These are phyloP conservation scores for Globisporangium iwayamae DNA, from an alignment of 352 stramenopile species.

Conservation along the genomic window DNA sequence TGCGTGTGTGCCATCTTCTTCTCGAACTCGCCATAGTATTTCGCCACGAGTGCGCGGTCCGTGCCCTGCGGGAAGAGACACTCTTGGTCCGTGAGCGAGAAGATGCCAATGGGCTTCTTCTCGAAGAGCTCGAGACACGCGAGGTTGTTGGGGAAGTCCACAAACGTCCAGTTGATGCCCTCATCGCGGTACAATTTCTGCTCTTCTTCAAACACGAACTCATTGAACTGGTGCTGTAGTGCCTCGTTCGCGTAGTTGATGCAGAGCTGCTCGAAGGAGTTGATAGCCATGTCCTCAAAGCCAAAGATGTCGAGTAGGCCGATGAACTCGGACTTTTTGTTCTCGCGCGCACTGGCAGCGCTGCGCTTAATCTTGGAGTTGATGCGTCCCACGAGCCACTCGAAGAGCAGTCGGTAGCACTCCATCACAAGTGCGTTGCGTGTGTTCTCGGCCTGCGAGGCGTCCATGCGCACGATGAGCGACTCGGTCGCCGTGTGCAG, in stretches of 20 bases:
- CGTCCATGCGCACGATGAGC: conserved; percentile 64
- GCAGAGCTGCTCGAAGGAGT: conserved; percentile 89
- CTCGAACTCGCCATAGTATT: conserved; percentile 73
- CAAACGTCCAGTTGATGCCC: conserved; percentile 66
- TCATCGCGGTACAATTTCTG: conserved; percentile 76
- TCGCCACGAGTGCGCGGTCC: conserved; percentile 69
- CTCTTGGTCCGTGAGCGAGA: conserved; percentile 80
- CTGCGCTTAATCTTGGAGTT: conserved; percentile 81
- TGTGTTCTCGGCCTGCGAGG: conserved; percentile 64
- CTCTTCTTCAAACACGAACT: conserved; percentile 91
- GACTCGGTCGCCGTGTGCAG: conserved; percentile 72
- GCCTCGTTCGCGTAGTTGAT: conserved; percentile 90
- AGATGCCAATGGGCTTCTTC: conserved; percentile 68
- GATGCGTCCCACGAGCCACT: conserved; percentile 92
- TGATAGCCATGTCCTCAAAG: conserved; percentile 84
- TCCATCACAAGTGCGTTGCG: conserved; percentile 91
- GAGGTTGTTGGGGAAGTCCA: conserved; percentile 80
- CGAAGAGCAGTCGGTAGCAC: conserved; percentile 90
- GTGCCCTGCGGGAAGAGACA: conserved; percentile 77
- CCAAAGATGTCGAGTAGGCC: conserved; percentile 87
- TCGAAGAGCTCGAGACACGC: conserved; percentile 82
- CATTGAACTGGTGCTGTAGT: conserved; percentile 87
- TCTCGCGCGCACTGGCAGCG: conserved; percentile 5
- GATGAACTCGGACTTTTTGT: conserved; percentile 48
- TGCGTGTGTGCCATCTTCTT: conserved; percentile 52